Base-by-base conservation (phyloP, 306 rosid genomes). In the Betula pendula region DNA sequence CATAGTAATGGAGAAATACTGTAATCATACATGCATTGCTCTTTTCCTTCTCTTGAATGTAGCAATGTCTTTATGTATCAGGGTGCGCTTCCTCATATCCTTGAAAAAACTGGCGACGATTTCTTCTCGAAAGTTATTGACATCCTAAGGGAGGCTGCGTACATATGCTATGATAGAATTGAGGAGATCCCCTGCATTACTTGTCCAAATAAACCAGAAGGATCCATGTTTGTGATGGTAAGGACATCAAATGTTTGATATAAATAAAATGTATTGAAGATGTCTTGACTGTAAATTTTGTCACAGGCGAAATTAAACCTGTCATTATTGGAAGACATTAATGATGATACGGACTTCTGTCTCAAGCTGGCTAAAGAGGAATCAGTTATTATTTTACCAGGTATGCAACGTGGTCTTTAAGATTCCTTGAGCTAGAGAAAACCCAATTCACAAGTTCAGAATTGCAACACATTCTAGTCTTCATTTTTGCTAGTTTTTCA, bases 171-270 rank as follows among this genome's bases (percentile, higher is more conserved):
- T 35, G 66, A 70, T 2, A 83, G 45, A 66, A 75, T 88, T 7
- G 78, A 70, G n/a, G 88, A 86, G 50, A 84, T 82, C 63, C 81
- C 87, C 27, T 80, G 81, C 75, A 65, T 86, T 11, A 66, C 79
- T 62, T 86, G 89, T 78, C 90, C 87, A 53, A 47, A 63, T 81
- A 88, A 86, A 81, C 86, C 86, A 31, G 85, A 84, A 69, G 92
- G 92, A 56, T 24, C 92, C 48, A 84, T 88, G 86, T 80, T 76
- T 78, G 35, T 83, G 45, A 70, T 84, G 88, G 92, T 89, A 76
- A 27, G 71, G 6, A 3, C 10, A 49, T 29, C 5, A 22, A 67
- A 24, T 13, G 1, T 20, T 24, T 33, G 12, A 22, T 3, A 31
- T 48, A 11, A 29, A 56, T 48, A 8, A 35, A 25, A 14, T 11